Evolutionary conservation across 352 stramenopile genomes (phyloP).

Genomic region (Phytophthora fragariae): DNA sequence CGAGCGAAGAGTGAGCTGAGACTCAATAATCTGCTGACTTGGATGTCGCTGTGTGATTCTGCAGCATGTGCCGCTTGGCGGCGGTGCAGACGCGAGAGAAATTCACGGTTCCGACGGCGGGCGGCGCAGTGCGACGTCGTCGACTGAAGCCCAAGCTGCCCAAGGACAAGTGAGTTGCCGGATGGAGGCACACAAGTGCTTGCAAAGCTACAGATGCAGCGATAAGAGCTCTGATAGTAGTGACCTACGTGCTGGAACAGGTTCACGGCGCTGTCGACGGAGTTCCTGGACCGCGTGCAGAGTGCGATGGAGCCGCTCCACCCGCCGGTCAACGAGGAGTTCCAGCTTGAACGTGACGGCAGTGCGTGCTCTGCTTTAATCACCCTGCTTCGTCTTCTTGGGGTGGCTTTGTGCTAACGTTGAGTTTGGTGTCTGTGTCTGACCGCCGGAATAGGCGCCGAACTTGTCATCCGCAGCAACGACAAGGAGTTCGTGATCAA

Average conservation of each 20-base stretch:
- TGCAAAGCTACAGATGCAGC: neutral
- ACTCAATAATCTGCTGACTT: neutral
- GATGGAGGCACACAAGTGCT: neutral
- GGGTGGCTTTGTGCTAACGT: neutral
- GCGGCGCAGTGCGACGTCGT: slow-evolving; percentile 26
- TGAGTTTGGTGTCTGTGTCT: neutral
- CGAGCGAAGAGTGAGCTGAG: neutral
- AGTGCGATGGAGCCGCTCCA: slow-evolving; percentile 63
- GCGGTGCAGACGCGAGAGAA: slow-evolving; percentile 38
- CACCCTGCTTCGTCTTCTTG: neutral
- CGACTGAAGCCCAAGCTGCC: slow-evolving; percentile 61
- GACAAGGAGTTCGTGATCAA: slow-evolving; percentile 73
- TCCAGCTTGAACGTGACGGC: slow-evolving; percentile 54
- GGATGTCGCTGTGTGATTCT: slow-evolving; percentile 11
- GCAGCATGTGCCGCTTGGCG: slow-evolving; percentile 20
- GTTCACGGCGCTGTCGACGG: slow-evolving; percentile 54
- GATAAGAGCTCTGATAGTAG: neutral
- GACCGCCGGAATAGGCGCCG: slow-evolving; percentile 30
- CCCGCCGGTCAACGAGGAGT: slow-evolving; percentile 68
- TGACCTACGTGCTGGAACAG: slow-evolving; percentile 33
- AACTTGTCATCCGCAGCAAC: slow-evolving; percentile 59
- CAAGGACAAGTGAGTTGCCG: slow-evolving; percentile 55
- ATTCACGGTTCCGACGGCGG: slow-evolving; percentile 47
- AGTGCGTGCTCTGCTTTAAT: slow-evolving; percentile 29
- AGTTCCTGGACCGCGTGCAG: slow-evolving; percentile 77